Percentiles rank a stretch among this genome's conserved stretches.
These are phyloP conservation scores for Stagonosporopsis tanaceti DNA, from an alignment of 2,329 filamentous ascomycete species.

Conservation along the genomic window DNA sequence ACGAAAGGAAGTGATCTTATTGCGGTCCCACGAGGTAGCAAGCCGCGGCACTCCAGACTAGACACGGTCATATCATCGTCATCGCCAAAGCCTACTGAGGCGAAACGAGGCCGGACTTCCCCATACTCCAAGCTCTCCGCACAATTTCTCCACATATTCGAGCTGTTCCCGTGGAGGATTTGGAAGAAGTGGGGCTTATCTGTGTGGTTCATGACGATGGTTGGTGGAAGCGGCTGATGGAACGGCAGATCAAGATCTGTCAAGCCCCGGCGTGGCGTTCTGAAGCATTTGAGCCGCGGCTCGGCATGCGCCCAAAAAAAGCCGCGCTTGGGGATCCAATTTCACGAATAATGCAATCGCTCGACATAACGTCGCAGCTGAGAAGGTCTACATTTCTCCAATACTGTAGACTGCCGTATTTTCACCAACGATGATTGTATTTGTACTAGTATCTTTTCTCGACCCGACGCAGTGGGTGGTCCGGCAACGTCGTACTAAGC, in stretches of 20 bases:
- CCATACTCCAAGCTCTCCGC: constrained; percentile 20
- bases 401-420: too few species aligned
- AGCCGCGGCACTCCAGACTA: background rate
- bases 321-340: background rate
- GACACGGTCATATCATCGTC: constrained; percentile 12
- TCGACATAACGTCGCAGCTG: too few species aligned
- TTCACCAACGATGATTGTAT: too few species aligned
- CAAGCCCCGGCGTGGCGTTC: constrained; percentile 10
- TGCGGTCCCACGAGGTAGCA: background rate
- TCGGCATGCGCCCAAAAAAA: background rate
- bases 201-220: background rate
- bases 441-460: too few species aligned
- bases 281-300: constrained; percentile 10
- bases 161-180: background rate
- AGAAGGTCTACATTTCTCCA: too few species aligned
- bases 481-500: too few species aligned
- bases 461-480: too few species aligned
- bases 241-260: constrained; percentile 10
- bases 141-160: constrained; percentile 2
- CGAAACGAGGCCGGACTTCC: constrained; percentile 2
- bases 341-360: background rate
- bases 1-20: constrained; percentile 1
- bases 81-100: constrained; percentile 13
- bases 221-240: constrained; percentile 3
- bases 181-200: background rate